Percentiles rank a stretch among this genome's conserved stretches.
Evolutionary conservation across 2,329 filamentous ascomycete species (phyloP).

Genomic region (Clarireedia monteithiana): DNA sequence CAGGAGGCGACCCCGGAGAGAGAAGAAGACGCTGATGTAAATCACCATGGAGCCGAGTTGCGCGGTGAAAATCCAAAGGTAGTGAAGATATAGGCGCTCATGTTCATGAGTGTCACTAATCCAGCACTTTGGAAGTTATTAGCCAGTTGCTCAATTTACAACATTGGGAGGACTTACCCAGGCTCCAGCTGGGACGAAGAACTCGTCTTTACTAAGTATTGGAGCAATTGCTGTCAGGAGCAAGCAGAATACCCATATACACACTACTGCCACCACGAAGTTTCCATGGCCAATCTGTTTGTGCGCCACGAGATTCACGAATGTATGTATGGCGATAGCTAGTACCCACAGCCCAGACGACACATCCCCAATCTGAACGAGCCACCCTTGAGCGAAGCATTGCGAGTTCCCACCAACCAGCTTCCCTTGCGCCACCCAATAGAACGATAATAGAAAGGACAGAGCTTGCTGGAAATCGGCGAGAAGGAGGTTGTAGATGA

Average conservation of each 20-base stretch:
- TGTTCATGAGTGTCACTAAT: too few relatives aligned
- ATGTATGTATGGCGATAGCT: conserved; percentile 3
- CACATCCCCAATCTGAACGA: conserved; percentile 10
- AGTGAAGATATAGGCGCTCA: too few relatives aligned
- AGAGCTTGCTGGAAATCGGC: conserved; percentile 12
- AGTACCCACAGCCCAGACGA: conserved; percentile 8
- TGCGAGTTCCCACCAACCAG: conserved; percentile 6
- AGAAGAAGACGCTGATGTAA: too few relatives aligned
- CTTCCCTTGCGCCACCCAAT: conserved; percentile 7
- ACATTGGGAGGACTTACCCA: neutral
- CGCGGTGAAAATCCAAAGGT: too few relatives aligned
- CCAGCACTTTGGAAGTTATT: too few relatives aligned
- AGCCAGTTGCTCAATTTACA: too few relatives aligned
- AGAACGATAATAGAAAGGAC: conserved; percentile 9
- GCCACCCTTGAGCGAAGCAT: conserved; percentile 7
- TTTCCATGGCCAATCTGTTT: too few relatives aligned
- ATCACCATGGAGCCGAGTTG: too few relatives aligned
- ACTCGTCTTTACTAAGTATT: conserved; percentile 33
- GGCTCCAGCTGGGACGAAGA: conserved; percentile 43
- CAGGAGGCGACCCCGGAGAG: too few relatives aligned
- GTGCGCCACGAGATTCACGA: too few relatives aligned
- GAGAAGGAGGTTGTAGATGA: conserved; percentile 13
- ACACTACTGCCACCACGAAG: too few relatives aligned
- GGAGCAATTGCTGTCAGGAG: conserved; percentile 32
- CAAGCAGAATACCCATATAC: conserved; percentile 15